A percentile compares a stretch with the other conserved stretches of the same genome.
These are phyloP conservation scores for Euphorbia celastroides DNA, from an alignment of 441 rosid species.

Conservation along the genomic window DNA sequence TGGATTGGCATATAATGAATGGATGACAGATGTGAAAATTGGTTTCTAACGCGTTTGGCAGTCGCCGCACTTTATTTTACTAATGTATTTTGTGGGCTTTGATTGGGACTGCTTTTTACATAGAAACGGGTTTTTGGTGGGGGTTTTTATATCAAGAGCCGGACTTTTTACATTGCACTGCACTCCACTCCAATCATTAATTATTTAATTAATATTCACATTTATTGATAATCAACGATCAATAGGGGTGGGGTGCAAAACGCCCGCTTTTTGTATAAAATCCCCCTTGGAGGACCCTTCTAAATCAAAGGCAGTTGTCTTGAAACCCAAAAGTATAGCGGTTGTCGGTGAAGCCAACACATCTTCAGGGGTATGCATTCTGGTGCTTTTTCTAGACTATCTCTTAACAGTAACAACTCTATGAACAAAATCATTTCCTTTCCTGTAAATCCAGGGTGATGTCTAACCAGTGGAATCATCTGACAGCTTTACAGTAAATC, in stretches of 20 bases:
- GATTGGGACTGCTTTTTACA: no score
- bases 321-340: constrained; percentile 35
- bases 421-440: constrained; percentile 2
- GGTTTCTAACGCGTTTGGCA: neutral
- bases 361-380: constrained; percentile 40
- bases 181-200: no score
- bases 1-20: neutral
- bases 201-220: no score
- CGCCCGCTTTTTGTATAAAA: no score
- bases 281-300: no score
- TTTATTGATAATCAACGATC: no score
- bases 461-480: constrained; percentile 85
- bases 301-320: no score
- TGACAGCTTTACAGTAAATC: constrained; percentile 46
- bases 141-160: no score
- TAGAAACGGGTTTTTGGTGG: no score
- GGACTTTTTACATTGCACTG: no score
- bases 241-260: no score
- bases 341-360: constrained; percentile 33
- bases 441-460: constrained; percentile 60
- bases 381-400: constrained; percentile 1
- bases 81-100: neutral
- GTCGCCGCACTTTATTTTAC: neutral
- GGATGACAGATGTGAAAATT: constrained; percentile 7
- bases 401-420: neutral